A percentile compares a stretch with the other conserved stretches of the same genome.
phyloP scores from a whole-genome alignment of 2,329 filamentous ascomycete species.

The Fusarium cyanostomum region DNA sequence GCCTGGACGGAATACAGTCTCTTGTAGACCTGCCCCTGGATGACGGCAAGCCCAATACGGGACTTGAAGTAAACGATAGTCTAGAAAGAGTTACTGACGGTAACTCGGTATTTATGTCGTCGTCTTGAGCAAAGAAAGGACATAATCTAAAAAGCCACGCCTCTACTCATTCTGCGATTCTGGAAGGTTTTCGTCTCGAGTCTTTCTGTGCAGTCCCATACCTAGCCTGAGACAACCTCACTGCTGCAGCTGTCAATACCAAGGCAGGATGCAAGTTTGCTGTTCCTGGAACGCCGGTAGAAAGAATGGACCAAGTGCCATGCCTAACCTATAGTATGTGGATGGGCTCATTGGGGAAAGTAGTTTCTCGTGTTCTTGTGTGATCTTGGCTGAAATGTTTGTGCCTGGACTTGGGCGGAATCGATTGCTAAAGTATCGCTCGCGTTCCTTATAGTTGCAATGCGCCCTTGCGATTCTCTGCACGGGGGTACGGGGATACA shows the following conservation, averaged over 20 bases:
- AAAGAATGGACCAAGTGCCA: too few relatives aligned
- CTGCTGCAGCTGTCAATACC: slow-evolving; percentile 32
- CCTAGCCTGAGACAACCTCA: slow-evolving; percentile 37
- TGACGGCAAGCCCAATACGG: slow-evolving; percentile 38
- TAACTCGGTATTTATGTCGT: slow-evolving; percentile 42
- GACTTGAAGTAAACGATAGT: slow-evolving; percentile 17
- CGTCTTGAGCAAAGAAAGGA: slow-evolving; percentile 39
- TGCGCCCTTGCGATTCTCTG: too few relatives aligned
- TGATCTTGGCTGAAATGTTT: too few relatives aligned
- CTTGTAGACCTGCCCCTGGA: slow-evolving; percentile 42
- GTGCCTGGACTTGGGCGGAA: too few relatives aligned
- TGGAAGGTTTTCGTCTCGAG: slow-evolving; percentile 1
- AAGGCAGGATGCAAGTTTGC: slow-evolving; percentile 33
- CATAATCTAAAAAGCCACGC: slow-evolving; percentile 39
- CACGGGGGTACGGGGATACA: too few relatives aligned
- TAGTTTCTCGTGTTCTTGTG: too few relatives aligned
- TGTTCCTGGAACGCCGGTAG: too few relatives aligned
- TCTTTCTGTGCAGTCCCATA: slow-evolving; percentile 36
- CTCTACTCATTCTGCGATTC: slow-evolving; percentile 22
- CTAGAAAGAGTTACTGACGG: slow-evolving; percentile 12
- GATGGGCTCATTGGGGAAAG: too few relatives aligned
- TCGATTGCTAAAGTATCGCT: too few relatives aligned
- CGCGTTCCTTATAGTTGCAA: too few relatives aligned
- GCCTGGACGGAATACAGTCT: slow-evolving; percentile 38
- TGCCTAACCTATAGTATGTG: too few relatives aligned